phyloP scores from a whole-genome alignment of 1,284 basidiomycete species.

The Somion occarium region DNA sequence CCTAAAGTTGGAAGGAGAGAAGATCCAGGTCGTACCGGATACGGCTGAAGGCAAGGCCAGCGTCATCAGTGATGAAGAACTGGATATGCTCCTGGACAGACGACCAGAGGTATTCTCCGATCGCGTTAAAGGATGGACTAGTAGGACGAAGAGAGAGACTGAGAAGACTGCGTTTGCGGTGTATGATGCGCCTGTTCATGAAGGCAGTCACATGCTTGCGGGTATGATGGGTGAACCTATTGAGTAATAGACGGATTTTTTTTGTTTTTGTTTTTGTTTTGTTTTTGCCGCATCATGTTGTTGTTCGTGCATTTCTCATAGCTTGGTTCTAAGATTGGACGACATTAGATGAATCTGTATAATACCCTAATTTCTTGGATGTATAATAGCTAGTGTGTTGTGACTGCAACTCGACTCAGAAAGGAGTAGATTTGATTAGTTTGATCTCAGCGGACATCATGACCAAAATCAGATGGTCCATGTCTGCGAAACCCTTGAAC shows the following conservation, averaged over 20 bases:
- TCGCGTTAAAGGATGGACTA: constrained; percentile 79
- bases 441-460: no score
- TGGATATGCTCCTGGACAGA: constrained; percentile 80
- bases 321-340: no score
- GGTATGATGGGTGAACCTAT: constrained; percentile 54
- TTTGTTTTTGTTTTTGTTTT: neutral
- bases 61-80: constrained; percentile 78
- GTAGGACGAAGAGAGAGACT: constrained; percentile 26
- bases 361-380: no score
- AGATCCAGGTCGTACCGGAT: constrained; percentile 82
- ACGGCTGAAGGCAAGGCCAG: constrained; percentile 62
- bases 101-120: constrained; percentile 74
- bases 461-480: no score
- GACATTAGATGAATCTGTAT: no score
- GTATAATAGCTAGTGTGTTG: no score
- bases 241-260: neutral
- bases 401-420: no score
- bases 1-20: constrained; percentile 80
- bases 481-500: no score
- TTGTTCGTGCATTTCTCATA: neutral
- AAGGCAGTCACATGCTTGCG: constrained; percentile 70
- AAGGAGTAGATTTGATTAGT: no score
- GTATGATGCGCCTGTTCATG: constrained; percentile 68
- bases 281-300: neutral
- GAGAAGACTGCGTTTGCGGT: constrained; percentile 75